phyloP scores from a whole-genome alignment of 2,329 filamentous ascomycete species.

The Trichocomaceae sp. region DNA sequence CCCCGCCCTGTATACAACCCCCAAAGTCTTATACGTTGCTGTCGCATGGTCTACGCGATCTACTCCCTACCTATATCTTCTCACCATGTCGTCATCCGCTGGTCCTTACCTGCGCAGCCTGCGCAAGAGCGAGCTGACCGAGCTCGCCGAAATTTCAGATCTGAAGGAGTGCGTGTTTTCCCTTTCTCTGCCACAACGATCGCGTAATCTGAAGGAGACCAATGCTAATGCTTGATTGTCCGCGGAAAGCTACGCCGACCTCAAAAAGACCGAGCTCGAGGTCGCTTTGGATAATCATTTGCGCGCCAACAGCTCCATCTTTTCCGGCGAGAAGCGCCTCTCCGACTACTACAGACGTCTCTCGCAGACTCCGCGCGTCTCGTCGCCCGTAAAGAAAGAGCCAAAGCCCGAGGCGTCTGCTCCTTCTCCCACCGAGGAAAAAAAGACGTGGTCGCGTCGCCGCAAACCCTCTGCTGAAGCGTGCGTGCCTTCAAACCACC shows the following conservation, averaged over 20 bases:
- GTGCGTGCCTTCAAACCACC: slow-evolving; percentile 12
- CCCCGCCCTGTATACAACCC: background rate
- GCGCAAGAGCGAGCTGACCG: slow-evolving; percentile 72
- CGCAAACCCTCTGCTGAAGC: slow-evolving; percentile 36
- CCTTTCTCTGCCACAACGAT: background rate
- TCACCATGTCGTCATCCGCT: slow-evolving; percentile 49
- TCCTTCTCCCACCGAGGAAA: slow-evolving; percentile 22
- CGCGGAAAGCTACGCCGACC: slow-evolving; percentile 54
- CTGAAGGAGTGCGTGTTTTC: slow-evolving; percentile 60
- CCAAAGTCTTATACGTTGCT: background rate
- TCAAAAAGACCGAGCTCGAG: slow-evolving; percentile 76
- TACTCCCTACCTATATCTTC: slow-evolving; percentile 16
- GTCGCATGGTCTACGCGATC: slow-evolving; percentile 48
- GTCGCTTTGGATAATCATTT: slow-evolving; percentile 66
- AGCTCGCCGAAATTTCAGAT: slow-evolving; percentile 64
- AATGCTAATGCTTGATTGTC: slow-evolving; percentile 15
- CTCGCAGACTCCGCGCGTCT: slow-evolving; percentile 28
- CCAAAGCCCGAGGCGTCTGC: slow-evolving; percentile 31
- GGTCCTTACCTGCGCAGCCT: slow-evolving; percentile 72
- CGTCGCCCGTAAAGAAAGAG: slow-evolving; percentile 47
- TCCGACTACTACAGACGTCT: slow-evolving; percentile 65
- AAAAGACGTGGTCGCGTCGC: slow-evolving; percentile 33
- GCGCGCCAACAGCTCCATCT: slow-evolving; percentile 59
- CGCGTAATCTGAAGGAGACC: background rate
- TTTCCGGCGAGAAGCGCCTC: slow-evolving; percentile 59